A percentile compares a stretch with the other conserved stretches of the same genome.
These are phyloP conservation scores for Podila verticillata DNA, from an alignment of 192 early-diverging fungal genomes.

Conservation along the genomic window DNA sequence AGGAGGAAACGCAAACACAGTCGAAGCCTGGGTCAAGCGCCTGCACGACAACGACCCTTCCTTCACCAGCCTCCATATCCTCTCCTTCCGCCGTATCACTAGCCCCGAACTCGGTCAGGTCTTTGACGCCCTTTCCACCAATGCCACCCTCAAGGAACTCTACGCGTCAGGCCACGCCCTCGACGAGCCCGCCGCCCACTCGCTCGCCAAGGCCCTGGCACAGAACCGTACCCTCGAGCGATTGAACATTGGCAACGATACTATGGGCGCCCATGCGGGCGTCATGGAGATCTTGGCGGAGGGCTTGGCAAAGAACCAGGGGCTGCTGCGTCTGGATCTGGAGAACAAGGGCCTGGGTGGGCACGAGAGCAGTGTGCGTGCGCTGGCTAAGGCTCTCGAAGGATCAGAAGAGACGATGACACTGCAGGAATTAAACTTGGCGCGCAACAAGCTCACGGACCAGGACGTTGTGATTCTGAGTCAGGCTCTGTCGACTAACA, in stretches of 20 bases:
- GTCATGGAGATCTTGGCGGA: conserved; percentile 50
- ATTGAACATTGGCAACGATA: conserved; percentile 54
- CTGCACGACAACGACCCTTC: conserved; percentile 55
- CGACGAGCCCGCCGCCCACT: conserved; percentile 42
- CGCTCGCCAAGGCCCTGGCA: conserved; percentile 43
- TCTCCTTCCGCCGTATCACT: conserved; percentile 60
- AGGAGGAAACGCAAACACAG: conserved; percentile 54
- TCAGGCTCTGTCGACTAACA: conserved; percentile 11
- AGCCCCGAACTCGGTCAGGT: conserved; percentile 52
- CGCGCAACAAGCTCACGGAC: conserved; percentile 58
- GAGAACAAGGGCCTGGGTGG: conserved; percentile 62
- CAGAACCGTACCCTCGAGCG: conserved; percentile 55
- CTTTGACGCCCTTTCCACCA: conserved; percentile 54
- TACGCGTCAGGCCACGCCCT: conserved; percentile 62
- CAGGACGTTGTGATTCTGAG: conserved; percentile 36
- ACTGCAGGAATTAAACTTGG: conserved; percentile 51
- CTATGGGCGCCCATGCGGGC: conserved; percentile 30
- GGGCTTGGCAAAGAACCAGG: conserved; percentile 57
- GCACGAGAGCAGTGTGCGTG: conserved; percentile 8
- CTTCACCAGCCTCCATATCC: conserved; percentile 61
- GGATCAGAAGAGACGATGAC: conserved; percentile 29
- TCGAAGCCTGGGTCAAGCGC: conserved; percentile 61
- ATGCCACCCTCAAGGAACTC: conserved; percentile 57
- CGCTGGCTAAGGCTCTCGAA: conserved; percentile 2
- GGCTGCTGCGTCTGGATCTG: conserved; percentile 55